Evolutionary conservation across 495 filamentous ascomycete genomes (phyloP).

Genomic region (Rhypophila decipiens): DNA sequence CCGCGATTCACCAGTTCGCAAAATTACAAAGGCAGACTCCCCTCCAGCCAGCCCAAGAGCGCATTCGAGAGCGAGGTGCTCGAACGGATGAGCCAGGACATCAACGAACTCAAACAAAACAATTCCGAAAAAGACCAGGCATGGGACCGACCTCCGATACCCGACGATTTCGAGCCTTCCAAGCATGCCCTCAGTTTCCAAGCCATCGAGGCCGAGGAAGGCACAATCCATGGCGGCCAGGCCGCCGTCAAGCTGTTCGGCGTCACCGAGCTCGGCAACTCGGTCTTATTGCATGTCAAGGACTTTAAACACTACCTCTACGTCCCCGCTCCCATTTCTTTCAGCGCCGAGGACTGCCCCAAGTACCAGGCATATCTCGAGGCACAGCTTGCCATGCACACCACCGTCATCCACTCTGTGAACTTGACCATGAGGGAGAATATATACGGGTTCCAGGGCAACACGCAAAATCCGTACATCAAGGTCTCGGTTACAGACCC

Average conservation of each 20-base stretch:
- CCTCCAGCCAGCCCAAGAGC: conserved; percentile 81
- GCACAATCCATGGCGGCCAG: conserved; percentile 63
- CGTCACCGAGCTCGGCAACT: conserved; percentile 93
- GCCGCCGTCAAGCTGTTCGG: conserved; percentile 84
- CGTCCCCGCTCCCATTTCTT: conserved; percentile 77
- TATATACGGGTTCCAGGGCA: conserved; percentile 87
- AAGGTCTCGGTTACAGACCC: conserved; percentile 90
- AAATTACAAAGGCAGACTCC: conserved; percentile 53
- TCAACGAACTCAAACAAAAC: conserved; percentile 70
- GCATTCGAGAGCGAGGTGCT: conserved; percentile 90
- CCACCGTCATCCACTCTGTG: conserved; percentile 57
- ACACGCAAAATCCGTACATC: conserved; percentile 82
- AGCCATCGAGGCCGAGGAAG: conserved; percentile 93
- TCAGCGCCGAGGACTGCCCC: conserved; percentile 68
- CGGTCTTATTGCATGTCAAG: conserved; percentile 89
- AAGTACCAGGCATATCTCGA: conserved; percentile 74
- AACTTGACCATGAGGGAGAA: conserved; percentile 78
- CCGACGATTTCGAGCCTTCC: conserved; percentile 58
- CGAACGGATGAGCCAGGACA: conserved; percentile 91
- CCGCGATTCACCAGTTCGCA: conserved; percentile 53
- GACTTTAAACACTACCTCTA: conserved; percentile 97
- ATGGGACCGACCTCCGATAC: conserved; percentile 76
- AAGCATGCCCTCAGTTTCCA: conserved; percentile 79
- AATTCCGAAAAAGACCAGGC: conserved; percentile 92
- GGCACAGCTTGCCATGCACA: conserved; percentile 56